Base-by-base conservation (phyloP, 2,329 filamentous ascomycete species). In the Rasamsonia emersonii region DNA sequence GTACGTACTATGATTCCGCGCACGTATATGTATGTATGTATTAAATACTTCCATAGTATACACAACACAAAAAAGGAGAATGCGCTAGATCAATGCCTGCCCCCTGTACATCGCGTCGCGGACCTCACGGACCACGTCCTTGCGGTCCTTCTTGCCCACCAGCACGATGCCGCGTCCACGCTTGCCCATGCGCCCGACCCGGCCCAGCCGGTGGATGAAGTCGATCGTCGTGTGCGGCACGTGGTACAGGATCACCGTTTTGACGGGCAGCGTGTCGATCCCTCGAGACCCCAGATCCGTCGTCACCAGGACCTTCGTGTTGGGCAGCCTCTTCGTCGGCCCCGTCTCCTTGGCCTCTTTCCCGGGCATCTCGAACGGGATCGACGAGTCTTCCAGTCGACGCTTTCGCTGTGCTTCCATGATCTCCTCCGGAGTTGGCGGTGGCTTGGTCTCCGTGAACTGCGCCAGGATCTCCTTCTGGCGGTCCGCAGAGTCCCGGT, bases 151-250 rank as follows among this genome's bases (percentile, higher is more conserved):
- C 56, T 83, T 89, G 40, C 88, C 89, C 2, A 95, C 84, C 20
- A 98, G 65, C 17, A 96, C 88, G 42, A 96, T 79, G 13, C 86
- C 91, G 35, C 88, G 73, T 10, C 91, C 91, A 54, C 91, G 74
- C 40, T 86, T 75, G 3, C 86, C 86, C 86, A 96, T 96, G 19
- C 91, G 75, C 0, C 91, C 91, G 1, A 91, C 86, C 36, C 91
- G 75, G 10, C 91, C 91, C 4, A 96, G 75, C 10, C 93, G 81
- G 59, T 98, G 93, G 50, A 98, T 95, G 50, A 98, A 98, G 59
- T 98, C 93, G 38, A 98, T 93, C 0, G 86, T 93, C 0, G 85
- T 93, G 54, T 96, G 89, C 4, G 91, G 91, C n/a, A 98, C 89
- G 54, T 98, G 86, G 58, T 94, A 96, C 16, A 98, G 64, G 33